Conservation (phyloP, 208 protist species). For the Naegleria fowleri region DNA sequence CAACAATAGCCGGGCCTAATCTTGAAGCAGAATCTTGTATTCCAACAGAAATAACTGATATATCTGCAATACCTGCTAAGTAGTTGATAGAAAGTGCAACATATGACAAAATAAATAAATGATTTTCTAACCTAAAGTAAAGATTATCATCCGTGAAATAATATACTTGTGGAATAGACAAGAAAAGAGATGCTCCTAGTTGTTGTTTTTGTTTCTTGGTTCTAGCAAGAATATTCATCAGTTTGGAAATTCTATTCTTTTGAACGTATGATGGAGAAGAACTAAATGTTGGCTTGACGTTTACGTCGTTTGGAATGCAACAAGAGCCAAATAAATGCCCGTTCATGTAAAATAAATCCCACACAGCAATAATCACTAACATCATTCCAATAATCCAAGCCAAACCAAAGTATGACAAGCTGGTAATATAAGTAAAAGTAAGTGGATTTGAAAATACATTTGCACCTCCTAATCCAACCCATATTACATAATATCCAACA, state of each 20-base stretch:
- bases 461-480: background rate
- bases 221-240: background rate
- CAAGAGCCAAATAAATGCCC: background rate
- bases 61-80: background rate
- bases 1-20: background rate
- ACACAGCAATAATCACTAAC: background rate
- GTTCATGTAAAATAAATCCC: background rate
- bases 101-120: background rate
- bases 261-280: background rate
- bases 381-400: background rate
- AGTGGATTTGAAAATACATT: background rate
- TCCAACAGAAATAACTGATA: background rate
- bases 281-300: background rate
- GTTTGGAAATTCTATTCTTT: background rate
- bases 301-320: background rate
- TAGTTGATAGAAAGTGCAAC: background rate
- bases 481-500: background rate
- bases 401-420: background rate
- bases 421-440: background rate
- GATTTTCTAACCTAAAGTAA: background rate
- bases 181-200: background rate
- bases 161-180: background rate
- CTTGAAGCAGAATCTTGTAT: background rate
- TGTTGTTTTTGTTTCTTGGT: background rate
- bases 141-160: background rate